A percentile compares a stretch with the other conserved stretches of the same genome.
phyloP scores from a whole-genome alignment of 1,139 yeast genomes.

The Kodamaea arcana region DNA sequence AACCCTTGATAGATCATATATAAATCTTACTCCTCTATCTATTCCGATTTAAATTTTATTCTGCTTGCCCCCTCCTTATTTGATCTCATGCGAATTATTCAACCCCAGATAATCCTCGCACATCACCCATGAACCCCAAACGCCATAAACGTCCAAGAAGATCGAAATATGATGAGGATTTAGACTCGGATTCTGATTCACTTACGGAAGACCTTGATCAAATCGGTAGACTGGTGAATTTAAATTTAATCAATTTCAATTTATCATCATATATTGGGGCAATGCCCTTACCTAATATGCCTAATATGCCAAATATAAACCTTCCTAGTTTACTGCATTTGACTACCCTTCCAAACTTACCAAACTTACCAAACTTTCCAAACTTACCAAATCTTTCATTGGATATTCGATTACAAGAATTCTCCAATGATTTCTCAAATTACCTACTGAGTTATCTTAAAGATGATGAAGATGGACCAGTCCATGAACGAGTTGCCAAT shows the following conservation, averaged over 20 bases:
- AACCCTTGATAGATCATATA: no score
- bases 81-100: no score
- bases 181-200: constrained; percentile 31
- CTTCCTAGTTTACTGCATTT: constrained; percentile 17
- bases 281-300: constrained; percentile 11
- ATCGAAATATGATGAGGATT: constrained; percentile 7
- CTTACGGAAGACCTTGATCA: constrained; percentile 43
- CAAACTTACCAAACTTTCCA: not conserved
- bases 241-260: constrained; percentile 13
- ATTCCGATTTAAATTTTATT: no score
- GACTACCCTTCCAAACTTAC: not conserved
- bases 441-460: constrained; percentile 26
- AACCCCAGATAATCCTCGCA: no score
- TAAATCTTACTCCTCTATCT: no score
- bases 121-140: not conserved
- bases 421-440: constrained; percentile 27
- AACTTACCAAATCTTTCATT: not conserved
- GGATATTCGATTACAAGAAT: constrained; percentile 20
- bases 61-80: no score
- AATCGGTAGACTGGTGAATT: constrained; percentile 35
- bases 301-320: constrained; percentile 11
- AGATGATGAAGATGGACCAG: constrained; percentile 5
- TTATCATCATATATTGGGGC: constrained; percentile 9
- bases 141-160: constrained; percentile 1
- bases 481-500: constrained; percentile 17